Percentiles rank a stretch among this genome's conserved stretches.
Conservation (phyloP, 164 flowering plant species). For the Vitis riparia region DNA sequence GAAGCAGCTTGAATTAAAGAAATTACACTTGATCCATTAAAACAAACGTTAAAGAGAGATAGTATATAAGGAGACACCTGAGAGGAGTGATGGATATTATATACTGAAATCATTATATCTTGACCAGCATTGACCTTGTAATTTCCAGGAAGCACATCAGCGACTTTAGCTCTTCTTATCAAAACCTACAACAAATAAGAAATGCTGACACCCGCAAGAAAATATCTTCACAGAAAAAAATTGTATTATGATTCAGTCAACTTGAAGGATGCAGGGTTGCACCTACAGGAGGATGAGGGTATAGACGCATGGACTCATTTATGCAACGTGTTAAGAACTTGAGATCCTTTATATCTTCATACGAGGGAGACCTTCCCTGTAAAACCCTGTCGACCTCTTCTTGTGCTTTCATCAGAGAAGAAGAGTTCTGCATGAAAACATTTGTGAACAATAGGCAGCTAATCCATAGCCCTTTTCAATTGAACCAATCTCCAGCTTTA, state of each 20-base stretch:
- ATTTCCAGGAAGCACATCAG: slow-evolving; percentile 86
- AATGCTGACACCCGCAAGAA: not conserved
- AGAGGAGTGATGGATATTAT: slow-evolving; percentile 85
- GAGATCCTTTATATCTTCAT: slow-evolving; percentile 75
- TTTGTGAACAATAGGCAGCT: not conserved
- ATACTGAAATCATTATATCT: slow-evolving; percentile 96
- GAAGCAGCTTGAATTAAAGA: not conserved
- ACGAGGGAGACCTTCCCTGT: slow-evolving; percentile 71
- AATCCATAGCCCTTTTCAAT: no score
- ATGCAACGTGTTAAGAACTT: slow-evolving; percentile 83
- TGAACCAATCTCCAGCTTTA: no score
- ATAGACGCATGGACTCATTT: slow-evolving; percentile 84
- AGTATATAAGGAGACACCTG: slow-evolving; percentile 45
- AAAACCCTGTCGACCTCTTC: slow-evolving; percentile 87
- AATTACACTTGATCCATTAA: not conserved
- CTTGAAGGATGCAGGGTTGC: slow-evolving; percentile 6
- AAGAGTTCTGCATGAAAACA: slow-evolving; percentile 42
- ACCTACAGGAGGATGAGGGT: slow-evolving; percentile 98
- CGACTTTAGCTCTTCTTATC: slow-evolving; percentile 78
- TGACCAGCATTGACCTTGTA: slow-evolving; percentile 88
- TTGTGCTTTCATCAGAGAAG: slow-evolving; percentile 64
- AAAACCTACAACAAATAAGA: slow-evolving; percentile 50
- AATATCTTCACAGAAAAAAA: not conserved
- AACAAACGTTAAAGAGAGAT: not conserved
- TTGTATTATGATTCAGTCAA: not conserved